Evolutionary conservation across 2,329 filamentous ascomycete species (phyloP).

Genomic region (Aspergillus niger): DNA sequence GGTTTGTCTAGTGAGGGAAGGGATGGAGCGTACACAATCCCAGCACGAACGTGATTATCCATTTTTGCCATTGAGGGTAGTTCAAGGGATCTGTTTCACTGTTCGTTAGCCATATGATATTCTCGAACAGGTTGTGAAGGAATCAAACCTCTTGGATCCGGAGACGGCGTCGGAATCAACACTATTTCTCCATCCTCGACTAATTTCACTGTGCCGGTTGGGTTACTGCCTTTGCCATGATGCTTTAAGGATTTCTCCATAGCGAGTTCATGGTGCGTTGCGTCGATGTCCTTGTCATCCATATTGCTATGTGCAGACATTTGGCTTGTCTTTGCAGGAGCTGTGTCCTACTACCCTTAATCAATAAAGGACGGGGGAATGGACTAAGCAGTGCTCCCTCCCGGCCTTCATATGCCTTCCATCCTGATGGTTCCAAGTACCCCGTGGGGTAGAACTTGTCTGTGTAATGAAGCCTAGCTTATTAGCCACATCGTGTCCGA

Average conservation of each 20-base stretch:
- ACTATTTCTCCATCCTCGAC: slow-evolving; percentile 10
- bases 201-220: slow-evolving; percentile 9
- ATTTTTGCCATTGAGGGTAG: slow-evolving; percentile 15
- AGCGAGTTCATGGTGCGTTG: neutral
- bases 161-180: slow-evolving; percentile 13
- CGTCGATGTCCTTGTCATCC: slow-evolving; percentile 3
- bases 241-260: no score
- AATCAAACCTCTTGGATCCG: slow-evolving; percentile 11
- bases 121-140: neutral
- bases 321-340: no score
- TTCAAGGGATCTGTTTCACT: slow-evolving; percentile 12
- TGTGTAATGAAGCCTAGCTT: neutral
- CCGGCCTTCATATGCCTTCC: neutral
- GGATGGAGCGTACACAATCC: neutral
- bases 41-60: slow-evolving; percentile 4
- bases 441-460: neutral
- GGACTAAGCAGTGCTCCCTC: no score
- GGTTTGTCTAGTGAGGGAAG: neutral
- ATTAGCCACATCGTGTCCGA: neutral
- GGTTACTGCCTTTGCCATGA: neutral
- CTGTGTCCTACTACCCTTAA: no score
- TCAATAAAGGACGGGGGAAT: no score
- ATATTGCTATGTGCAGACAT: neutral
- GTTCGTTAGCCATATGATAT: neutral
- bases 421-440: neutral